Evolutionary conservation across 1,284 basidiomycete genomes (phyloP).

Genomic region (Trichosporon asahii): DNA sequence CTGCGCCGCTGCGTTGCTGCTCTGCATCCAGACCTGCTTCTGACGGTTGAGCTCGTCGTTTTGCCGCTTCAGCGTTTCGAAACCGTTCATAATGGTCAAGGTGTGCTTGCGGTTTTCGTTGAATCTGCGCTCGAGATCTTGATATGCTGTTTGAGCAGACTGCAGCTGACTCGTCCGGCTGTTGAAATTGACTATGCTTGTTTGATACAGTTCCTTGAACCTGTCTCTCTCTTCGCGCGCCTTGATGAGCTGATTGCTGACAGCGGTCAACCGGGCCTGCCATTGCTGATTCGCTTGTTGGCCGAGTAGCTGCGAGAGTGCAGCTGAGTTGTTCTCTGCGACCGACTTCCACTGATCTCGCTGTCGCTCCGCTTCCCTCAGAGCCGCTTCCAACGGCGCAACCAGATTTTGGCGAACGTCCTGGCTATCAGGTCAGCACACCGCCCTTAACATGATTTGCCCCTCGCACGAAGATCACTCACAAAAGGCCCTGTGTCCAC

Average conservation of each 20-base stretch:
- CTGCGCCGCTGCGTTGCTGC: too few species aligned
- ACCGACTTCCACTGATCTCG: background rate
- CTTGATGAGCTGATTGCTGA: background rate
- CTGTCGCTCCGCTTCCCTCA: background rate
- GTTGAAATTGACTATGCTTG: background rate
- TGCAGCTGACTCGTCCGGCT: background rate
- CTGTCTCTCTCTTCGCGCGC: background rate
- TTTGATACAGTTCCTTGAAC: background rate
- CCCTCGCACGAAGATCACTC: background rate
- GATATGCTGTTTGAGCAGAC: background rate
- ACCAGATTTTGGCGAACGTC: background rate
- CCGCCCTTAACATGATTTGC: background rate
- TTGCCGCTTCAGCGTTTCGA: background rate
- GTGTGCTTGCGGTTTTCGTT: background rate
- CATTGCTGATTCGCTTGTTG: background rate
- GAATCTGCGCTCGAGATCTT: background rate
- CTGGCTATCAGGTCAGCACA: background rate
- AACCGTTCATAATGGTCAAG: background rate
- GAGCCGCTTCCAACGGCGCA: background rate
- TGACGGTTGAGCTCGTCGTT: background rate
- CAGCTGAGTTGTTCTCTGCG: background rate
- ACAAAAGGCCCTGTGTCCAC: background rate
- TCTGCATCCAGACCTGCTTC: background rate
- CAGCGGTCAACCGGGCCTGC: background rate
- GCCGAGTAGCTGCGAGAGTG: background rate